A percentile compares a stretch with the other conserved stretches of the same genome.
Conservation (phyloP, 345 rosid genomes). For the Syzygium jambos region DNA sequence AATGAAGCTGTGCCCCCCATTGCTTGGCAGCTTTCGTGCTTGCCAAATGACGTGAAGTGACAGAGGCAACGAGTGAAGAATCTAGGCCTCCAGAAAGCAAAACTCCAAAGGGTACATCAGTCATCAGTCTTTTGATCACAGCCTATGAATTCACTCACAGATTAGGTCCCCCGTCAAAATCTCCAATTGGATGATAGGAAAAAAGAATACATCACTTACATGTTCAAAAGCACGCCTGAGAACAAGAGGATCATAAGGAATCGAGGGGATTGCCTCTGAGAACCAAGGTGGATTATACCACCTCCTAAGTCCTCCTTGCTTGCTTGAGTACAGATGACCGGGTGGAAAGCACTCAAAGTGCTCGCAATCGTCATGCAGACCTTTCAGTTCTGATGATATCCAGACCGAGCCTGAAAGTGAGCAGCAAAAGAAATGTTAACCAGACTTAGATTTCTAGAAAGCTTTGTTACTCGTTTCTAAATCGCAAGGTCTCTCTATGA, state of each 20-base stretch:
- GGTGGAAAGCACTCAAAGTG: slow-evolving; percentile 87
- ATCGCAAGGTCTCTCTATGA: background rate
- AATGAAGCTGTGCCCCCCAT: slow-evolving; percentile 87
- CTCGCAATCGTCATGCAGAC: slow-evolving; percentile 82
- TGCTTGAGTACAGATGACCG: slow-evolving; percentile 91
- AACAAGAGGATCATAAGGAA: slow-evolving; percentile 72
- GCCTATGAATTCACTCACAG: slow-evolving; percentile 34
- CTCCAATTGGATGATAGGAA: background rate
- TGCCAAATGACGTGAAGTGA: slow-evolving; percentile 74
- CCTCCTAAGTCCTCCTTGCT: slow-evolving; percentile 48
- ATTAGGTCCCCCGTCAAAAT: background rate
- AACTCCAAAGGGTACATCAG: slow-evolving; percentile 92
- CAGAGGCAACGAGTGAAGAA: slow-evolving; percentile 83
- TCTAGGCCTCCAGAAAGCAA: slow-evolving; percentile 92
- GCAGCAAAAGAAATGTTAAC: background rate
- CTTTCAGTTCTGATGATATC: slow-evolving; percentile 86
- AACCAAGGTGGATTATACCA: slow-evolving; percentile 96
- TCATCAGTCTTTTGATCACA: slow-evolving; percentile 87
- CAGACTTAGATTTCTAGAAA: background rate
- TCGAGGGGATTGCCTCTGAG: slow-evolving; percentile 55
- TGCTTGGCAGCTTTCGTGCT: slow-evolving; percentile 64
- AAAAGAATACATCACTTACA: slow-evolving; percentile 20
- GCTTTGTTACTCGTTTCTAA: background rate
- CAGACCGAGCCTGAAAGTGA: slow-evolving; percentile 53
- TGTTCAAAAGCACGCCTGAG: slow-evolving; percentile 63